These are phyloP conservation scores for Botrytis galanthina DNA, from an alignment of 2,329 filamentous ascomycete species.

Conservation along the genomic window DNA sequence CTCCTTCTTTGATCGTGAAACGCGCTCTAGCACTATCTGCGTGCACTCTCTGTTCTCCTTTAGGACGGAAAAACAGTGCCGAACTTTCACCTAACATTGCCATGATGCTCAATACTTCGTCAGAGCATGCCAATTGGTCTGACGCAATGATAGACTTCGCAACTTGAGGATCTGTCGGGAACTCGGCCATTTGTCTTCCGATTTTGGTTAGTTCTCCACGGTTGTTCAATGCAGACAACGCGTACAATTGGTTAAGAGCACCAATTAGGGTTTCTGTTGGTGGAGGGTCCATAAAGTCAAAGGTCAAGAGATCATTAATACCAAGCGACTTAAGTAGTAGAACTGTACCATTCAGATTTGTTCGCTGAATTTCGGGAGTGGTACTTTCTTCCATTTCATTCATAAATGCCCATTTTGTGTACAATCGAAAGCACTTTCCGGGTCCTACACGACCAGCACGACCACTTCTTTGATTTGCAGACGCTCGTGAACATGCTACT, in stretches of 20 bases:
- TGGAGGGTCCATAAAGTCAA: constrained; percentile 95
- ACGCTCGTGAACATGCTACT: constrained; percentile 86
- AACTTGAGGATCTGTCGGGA: constrained; percentile 88
- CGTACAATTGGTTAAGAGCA: constrained; percentile 86
- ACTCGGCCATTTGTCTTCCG: constrained; percentile 92
- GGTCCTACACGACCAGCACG: constrained; percentile 89
- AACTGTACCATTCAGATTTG: constrained; percentile 81
- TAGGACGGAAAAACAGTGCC: constrained; percentile 88
- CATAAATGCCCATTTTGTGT: constrained; percentile 90
- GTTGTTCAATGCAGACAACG: constrained; percentile 83
- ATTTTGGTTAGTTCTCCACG: constrained; percentile 86
- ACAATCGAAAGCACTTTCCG: constrained; percentile 89
- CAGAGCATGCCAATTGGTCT: constrained; percentile 86
- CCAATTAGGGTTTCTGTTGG: constrained; percentile 86
- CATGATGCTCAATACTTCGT: constrained; percentile 90
- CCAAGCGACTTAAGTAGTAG: constrained; percentile 84
- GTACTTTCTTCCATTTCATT: constrained; percentile 93
- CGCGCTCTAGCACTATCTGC: constrained; percentile 86
- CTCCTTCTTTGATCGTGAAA: constrained; percentile 87
- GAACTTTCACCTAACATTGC: constrained; percentile 88
- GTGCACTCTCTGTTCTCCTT: constrained; percentile 88
- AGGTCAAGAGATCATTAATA: constrained; percentile 88
- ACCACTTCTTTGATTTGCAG: constrained; percentile 88
- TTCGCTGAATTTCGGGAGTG: constrained; percentile 88
- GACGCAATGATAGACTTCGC: constrained; percentile 86